These are phyloP conservation scores for Gossypium australe DNA, from an alignment of 345 rosid genomes.

Conservation along the genomic window DNA sequence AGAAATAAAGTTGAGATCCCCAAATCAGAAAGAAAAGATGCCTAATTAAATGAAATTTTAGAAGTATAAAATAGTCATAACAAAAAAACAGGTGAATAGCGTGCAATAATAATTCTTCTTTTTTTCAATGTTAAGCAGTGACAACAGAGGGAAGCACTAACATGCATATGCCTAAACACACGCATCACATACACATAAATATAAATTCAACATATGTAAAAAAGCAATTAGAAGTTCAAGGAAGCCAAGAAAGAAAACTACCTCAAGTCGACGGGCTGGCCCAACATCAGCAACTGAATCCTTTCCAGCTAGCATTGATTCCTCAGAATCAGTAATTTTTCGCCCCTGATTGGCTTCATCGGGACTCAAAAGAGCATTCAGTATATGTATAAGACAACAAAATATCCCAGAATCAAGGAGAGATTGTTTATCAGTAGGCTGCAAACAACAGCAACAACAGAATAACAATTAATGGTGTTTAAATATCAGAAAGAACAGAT, in stretches of 20 bases:
- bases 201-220: not conserved
- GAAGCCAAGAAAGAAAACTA: conserved; percentile 24
- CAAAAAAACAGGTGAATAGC: not conserved
- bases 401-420: conserved; percentile 98
- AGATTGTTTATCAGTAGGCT: conserved; percentile 95
- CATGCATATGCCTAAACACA: not conserved
- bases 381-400: conserved; percentile 85
- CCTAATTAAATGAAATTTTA: not conserved
- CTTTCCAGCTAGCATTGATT: conserved; percentile 29
- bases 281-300: conserved; percentile 31
- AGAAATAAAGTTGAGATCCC: not conserved
- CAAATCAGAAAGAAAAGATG: not conserved
- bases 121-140: not conserved
- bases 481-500: not conserved
- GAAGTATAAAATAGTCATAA: conserved; percentile 6
- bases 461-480: conserved; percentile 1
- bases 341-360: conserved; percentile 36
- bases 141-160: not conserved
- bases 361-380: conserved; percentile 65
- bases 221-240: not conserved
- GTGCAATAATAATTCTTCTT: not conserved
- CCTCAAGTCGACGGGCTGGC: conserved; percentile 81
- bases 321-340: conserved; percentile 31
- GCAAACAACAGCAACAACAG: conserved; percentile 27
- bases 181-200: not conserved